These are phyloP conservation scores for Allomyces javanicus DNA, from an alignment of 192 early-diverging fungal species.

Conservation along the genomic window DNA sequence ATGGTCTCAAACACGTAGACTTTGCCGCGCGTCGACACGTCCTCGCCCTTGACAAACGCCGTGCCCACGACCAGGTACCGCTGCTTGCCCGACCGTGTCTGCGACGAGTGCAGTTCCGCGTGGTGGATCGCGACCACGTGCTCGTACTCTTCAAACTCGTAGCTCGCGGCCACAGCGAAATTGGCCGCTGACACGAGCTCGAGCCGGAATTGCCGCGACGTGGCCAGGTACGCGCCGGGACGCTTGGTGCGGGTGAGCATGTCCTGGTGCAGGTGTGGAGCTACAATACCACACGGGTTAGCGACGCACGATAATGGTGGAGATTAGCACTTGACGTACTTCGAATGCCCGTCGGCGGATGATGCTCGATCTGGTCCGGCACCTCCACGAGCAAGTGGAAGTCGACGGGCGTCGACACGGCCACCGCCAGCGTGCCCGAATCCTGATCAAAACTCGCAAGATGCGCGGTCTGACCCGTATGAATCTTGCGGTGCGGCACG, in stretches of 20 bases:
- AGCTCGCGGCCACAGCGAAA: conserved; percentile 80
- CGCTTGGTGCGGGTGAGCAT: conserved; percentile 9
- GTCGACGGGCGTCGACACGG: neutral
- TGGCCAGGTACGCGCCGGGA: conserved; percentile 31
- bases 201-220: conserved; percentile 39
- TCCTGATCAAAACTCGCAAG: neutral
- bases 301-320: too few species aligned
- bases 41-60: conserved; percentile 70
- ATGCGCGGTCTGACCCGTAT: conserved; percentile 35
- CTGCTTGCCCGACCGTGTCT: conserved; percentile 68
- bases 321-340: conserved; percentile 2
- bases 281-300: too few species aligned
- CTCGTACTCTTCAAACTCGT: conserved; percentile 58
- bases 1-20: conserved; percentile 85
- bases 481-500: conserved; percentile 55
- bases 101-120: conserved; percentile 62
- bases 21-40: conserved; percentile 70
- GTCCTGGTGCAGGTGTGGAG: neutral
- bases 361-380: neutral
- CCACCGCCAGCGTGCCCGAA: neutral
- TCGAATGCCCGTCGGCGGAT: neutral
- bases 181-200: conserved; percentile 84
- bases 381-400: neutral
- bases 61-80: conserved; percentile 76
- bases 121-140: conserved; percentile 56